Percentiles rank a stretch among this genome's conserved stretches.
phyloP scores from a whole-genome alignment of 768 basidiomycete species.

The Trametopsis cervina region DNA sequence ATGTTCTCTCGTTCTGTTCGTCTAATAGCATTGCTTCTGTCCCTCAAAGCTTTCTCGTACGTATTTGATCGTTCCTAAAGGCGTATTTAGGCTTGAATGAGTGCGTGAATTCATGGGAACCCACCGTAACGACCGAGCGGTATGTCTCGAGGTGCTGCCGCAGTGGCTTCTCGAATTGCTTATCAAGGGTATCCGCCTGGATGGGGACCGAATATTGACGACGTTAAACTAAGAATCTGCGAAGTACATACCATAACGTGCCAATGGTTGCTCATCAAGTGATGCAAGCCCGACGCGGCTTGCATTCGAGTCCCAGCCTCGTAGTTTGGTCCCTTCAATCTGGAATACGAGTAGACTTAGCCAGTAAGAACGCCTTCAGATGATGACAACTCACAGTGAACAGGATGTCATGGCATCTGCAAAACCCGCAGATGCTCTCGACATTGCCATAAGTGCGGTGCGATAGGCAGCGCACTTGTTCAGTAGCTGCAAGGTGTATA shows the following conservation, averaged over 20 bases:
- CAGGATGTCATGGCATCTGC: slow-evolving; percentile 84
- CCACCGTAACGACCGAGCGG: slow-evolving; percentile 61
- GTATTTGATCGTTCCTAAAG: slow-evolving; percentile 73
- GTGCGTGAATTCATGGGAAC: slow-evolving; percentile 15
- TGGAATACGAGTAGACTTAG: slow-evolving; percentile 19
- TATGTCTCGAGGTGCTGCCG: slow-evolving; percentile 82
- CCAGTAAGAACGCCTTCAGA: background rate
- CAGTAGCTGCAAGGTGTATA: slow-evolving; percentile 49
- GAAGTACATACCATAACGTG: slow-evolving; percentile 67
- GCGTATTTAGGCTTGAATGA: background rate
- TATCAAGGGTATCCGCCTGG: slow-evolving; percentile 80
- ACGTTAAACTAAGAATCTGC: background rate
- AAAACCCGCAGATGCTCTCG: slow-evolving; percentile 75
- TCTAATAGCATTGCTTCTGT: slow-evolving; percentile 79
- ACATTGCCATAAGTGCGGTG: slow-evolving; percentile 71
- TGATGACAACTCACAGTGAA: slow-evolving; percentile 45
- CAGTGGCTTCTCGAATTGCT: slow-evolving; percentile 84
- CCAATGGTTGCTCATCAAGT: slow-evolving; percentile 89
- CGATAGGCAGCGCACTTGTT: slow-evolving; percentile 74
- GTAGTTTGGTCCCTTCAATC: slow-evolving; percentile 73
- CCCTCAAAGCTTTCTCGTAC: slow-evolving; percentile 76
- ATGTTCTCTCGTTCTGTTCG: slow-evolving; percentile 81
- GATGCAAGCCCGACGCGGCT: slow-evolving; percentile 83
- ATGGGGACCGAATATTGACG: background rate
- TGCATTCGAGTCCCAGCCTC: slow-evolving; percentile 78